Conservation (phyloP, 1,284 basidiomycete species). For the Leccinum pachyderme region DNA sequence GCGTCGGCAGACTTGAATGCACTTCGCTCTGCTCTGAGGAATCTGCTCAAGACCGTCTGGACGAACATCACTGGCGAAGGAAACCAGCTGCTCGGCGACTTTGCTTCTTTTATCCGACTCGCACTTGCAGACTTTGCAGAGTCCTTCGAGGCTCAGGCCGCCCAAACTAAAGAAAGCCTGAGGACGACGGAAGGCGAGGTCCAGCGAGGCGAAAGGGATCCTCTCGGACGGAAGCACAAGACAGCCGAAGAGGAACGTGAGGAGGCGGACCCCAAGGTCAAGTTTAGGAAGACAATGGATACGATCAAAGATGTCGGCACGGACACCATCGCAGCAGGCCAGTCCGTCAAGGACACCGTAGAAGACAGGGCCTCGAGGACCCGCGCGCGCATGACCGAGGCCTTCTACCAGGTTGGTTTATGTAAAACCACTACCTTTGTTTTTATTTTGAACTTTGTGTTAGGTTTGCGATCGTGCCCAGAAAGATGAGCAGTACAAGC, state of each 20-base stretch:
- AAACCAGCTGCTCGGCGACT: constrained; percentile 52
- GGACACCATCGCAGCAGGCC: constrained; percentile 51
- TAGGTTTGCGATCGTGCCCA: constrained; percentile 65
- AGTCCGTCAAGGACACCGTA: constrained; percentile 39
- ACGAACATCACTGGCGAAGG: constrained; percentile 51
- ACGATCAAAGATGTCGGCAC: constrained; percentile 55
- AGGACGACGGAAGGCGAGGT: constrained; percentile 55
- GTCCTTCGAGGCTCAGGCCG: constrained; percentile 48
- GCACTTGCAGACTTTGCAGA: constrained; percentile 64
- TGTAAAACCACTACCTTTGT: too few species aligned
- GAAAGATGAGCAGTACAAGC: constrained; percentile 53
- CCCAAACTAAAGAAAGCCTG: constrained; percentile 47
- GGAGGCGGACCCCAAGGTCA: constrained; percentile 39
- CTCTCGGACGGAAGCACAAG: constrained; percentile 51
- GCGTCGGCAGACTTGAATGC: constrained; percentile 48
- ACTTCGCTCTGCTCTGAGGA: constrained; percentile 47
- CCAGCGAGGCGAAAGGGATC: constrained; percentile 55
- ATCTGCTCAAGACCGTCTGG: constrained; percentile 51
- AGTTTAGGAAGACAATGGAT: constrained; percentile 66
- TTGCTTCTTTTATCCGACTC: constrained; percentile 60
- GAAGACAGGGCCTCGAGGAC: constrained; percentile 46
- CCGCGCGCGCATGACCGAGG: constrained; percentile 42
- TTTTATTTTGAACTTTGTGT: not conserved
- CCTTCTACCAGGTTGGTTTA: constrained; percentile 48
- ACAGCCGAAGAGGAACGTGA: constrained; percentile 40